Evolutionary conservation across 768 basidiomycete species (phyloP), one percentile per base, ranked within the genome.

Genomic region (Lactarius quietus): DNA sequence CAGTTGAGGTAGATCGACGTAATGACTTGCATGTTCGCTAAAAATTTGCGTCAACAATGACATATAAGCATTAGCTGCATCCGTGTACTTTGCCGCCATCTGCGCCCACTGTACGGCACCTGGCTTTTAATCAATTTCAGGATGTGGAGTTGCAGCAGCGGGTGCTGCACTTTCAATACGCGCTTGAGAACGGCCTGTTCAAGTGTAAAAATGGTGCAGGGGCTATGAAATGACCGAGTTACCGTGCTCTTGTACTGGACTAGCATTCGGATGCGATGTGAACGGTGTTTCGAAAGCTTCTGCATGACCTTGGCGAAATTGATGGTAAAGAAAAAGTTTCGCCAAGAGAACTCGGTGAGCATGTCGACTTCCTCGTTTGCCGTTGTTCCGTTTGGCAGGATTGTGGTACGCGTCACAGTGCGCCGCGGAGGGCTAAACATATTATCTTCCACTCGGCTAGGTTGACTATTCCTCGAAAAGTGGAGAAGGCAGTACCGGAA

Each of bases 11-110:
- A 99, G 69, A 99, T 98, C 20, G 95, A 88, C 10, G 97, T 99
- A 70, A 99, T 98, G 62, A 98, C 92, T 78, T 99, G 98, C 97
- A 99, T 99, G 75, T 98, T 99, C 26, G 93, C 96, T 98, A 72
- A 17, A 39, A 28, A 61, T 58, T 57, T 33, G 57, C 55, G 45
- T 62, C 54, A 66, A 36, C 39, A 43, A 38, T 53, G 39, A 36
- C 4, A n/a, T 45, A 29, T 41, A 59, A 26, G 26, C 23, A 62
- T 62, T 59, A 56, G 57, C 33, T 57, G 52, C 26, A 36, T 43
- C 56, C 51, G 20, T 85, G 71, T 77, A 97, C 95, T 90, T 80
- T 97, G 95, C 58, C 96, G 83, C 97, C 97, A 99, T 78, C 96
- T 98, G 48, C 96, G 83, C 23, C 96, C 97, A 73, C 94, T 96